Base-by-base conservation (phyloP, 1,284 basidiomycete genomes). In the Trichosporon sp. region DNA sequence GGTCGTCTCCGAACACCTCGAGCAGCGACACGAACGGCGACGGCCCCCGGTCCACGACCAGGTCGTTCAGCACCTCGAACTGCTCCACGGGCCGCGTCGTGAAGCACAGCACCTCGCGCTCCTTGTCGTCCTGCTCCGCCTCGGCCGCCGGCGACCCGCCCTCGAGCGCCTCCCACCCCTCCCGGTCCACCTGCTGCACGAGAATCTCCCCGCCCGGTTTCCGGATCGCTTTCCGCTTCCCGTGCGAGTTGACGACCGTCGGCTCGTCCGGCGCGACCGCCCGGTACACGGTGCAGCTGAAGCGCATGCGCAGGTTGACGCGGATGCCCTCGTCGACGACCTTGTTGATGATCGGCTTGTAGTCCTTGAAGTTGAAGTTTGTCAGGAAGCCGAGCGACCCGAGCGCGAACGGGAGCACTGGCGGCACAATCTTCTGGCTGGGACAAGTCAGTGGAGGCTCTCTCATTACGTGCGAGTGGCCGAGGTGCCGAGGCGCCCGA, bases 1-100 rank as follows among this genome's bases (percentile, higher is more conserved):
- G 93, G 76, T 99, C 96, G 78, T 99, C 97, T 94, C 96, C 96
- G 77, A 99, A 99, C 15, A 99, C 86, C 83, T 99, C 97, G 69
- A 99, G 85, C 77, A 95, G 86, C 77, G 92, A 95, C 79, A 99
- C 95, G 83, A 95, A 99, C 4, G 97, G 97, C 81, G 94, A 98
- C 25, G 97, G 97, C 11, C 97, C 97, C 67, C 97, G 89, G 81
- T 99, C 97, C 35, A 99, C 95, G 18, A 99, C 97, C 32, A 99
- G 86, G 81, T 99, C 97, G 76, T 99, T 99, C 73, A 99, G 84
- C 27, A 99, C 94, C 84, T 99, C 96, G 77, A 99, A 99, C 70
- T 92, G 94, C 85, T 99, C 97, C 44, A 91, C 93, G 0, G 97
- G 92, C 65, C 94, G 85, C 1, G 97, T 99, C 29, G 93, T 91